Evolutionary conservation across 2,329 filamentous ascomycete genomes (phyloP).

Genomic region (Capronia coronata): DNA sequence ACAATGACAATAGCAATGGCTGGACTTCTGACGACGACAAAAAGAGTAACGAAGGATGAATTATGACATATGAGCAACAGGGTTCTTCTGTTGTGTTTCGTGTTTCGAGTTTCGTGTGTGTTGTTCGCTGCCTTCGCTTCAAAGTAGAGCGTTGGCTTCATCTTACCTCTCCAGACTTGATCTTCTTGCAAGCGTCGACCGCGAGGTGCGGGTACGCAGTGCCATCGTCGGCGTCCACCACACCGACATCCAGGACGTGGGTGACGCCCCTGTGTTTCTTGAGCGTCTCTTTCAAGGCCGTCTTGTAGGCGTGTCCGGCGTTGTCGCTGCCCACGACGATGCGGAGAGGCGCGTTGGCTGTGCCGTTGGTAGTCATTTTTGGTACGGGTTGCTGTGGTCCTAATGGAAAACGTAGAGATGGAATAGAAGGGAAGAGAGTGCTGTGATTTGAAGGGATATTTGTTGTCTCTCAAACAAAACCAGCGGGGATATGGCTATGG

Average conservation of each 20-base stretch:
- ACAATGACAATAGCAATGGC: no score
- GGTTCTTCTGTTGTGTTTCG: no score
- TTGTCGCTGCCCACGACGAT: conserved; percentile 62
- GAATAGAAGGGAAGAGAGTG: neutral
- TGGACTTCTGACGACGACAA: no score
- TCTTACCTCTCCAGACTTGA: conserved; percentile 39
- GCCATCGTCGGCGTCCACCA: conserved; percentile 60
- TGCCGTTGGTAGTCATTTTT: conserved; percentile 16
- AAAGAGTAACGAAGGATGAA: no score
- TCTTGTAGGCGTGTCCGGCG: conserved; percentile 72
- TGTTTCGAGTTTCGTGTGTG: neutral
- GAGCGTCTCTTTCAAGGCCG: conserved; percentile 67
- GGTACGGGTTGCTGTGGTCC: no score
- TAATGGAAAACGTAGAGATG: no score
- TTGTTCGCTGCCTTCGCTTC: neutral
- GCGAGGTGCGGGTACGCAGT: conserved; percentile 77
- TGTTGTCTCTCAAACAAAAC: no score
- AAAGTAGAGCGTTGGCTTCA: neutral
- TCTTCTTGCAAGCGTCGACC: conserved; percentile 59
- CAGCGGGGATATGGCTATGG: no score
- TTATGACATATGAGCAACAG: no score
- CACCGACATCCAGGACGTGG: conserved; percentile 67
- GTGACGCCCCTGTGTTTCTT: conserved; percentile 60
- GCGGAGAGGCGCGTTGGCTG: conserved; percentile 39
- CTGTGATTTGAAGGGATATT: no score